Percentiles rank a stretch among this genome's conserved stretches.
Evolutionary conservation across 2,329 filamentous ascomycete species (phyloP).

Genomic region (Zelopaecilomyces penicillatus): DNA sequence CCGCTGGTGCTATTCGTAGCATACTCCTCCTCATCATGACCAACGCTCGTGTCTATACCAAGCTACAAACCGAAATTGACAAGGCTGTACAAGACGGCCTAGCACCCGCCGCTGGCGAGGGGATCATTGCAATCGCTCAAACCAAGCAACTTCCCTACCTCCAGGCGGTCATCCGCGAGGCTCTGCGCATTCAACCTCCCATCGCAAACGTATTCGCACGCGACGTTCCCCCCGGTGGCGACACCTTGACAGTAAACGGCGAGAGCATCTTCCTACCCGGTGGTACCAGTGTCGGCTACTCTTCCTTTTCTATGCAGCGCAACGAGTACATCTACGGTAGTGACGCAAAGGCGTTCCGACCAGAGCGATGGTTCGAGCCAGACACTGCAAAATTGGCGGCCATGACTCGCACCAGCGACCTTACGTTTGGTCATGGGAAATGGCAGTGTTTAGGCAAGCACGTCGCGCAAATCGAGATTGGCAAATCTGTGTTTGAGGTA

Average conservation of each 20-base stretch:
- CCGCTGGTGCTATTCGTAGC: slow-evolving; percentile 30
- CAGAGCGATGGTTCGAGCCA: slow-evolving; percentile 30
- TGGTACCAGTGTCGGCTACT: slow-evolving; percentile 22
- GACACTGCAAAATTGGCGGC: slow-evolving; percentile 16
- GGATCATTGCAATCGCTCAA: slow-evolving; percentile 23
- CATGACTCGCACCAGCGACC: slow-evolving; percentile 27
- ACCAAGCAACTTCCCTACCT: slow-evolving; percentile 32
- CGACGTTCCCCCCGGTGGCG: slow-evolving; percentile 13
- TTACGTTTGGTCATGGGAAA: slow-evolving; percentile 31
- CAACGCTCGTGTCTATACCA: slow-evolving; percentile 36
- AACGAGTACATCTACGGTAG: slow-evolving; percentile 24
- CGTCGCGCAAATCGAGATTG: slow-evolving; percentile 29
- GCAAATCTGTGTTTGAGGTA: slow-evolving; percentile 34
- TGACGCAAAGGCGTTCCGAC: slow-evolving; percentile 24
- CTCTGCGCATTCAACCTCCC: slow-evolving; percentile 22
- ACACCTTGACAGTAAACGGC: slow-evolving; percentile 20
- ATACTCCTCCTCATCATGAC: slow-evolving; percentile 44
- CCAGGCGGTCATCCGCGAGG: slow-evolving; percentile 39
- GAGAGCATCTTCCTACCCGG: slow-evolving; percentile 31
- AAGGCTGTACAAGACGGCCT: slow-evolving; percentile 31
- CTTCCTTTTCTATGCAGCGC: slow-evolving; percentile 23
- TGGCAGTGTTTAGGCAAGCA: slow-evolving; percentile 30
- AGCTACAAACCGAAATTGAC: slow-evolving; percentile 42
- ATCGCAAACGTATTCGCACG: slow-evolving; percentile 20
- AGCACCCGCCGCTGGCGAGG: slow-evolving; percentile 34